Conservation (phyloP, 176 grass and related monocot species). For the Oryza officinalis region DNA sequence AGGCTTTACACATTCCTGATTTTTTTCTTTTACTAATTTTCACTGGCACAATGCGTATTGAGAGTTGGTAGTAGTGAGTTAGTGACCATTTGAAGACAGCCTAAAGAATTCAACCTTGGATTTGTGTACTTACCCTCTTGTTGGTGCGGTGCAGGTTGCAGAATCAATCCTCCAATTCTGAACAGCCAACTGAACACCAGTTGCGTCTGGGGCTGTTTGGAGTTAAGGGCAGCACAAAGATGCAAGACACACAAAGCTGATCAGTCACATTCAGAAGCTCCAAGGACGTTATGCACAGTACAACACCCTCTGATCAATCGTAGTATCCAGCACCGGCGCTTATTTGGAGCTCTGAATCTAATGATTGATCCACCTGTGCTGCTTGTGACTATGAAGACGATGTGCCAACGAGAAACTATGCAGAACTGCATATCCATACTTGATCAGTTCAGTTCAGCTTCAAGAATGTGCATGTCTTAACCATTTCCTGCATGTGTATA, state of each 20-base stretch:
- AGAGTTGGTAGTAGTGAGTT: not conserved
- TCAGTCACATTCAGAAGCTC: not conserved
- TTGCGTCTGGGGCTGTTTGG: not conserved
- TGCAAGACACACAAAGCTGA: not conserved
- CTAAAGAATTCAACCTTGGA: not conserved
- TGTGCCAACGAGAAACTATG: not conserved
- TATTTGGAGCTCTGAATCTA: constrained; percentile 21
- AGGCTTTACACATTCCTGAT: not conserved
- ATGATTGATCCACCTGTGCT: constrained; percentile 34
- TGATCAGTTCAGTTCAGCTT: constrained; percentile 12
- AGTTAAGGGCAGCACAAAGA: not conserved
- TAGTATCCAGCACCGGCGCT: not conserved
- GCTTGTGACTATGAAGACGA: constrained; percentile 8
- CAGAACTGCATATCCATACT: not conserved
- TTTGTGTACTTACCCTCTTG: not conserved
- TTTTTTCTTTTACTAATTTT: not conserved
- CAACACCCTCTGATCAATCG: not conserved
- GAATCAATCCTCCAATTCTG: not conserved
- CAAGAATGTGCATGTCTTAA: not conserved
- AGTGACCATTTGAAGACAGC: not conserved
- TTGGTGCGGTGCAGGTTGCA: not conserved
- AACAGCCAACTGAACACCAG: not conserved
- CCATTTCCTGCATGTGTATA: not conserved
- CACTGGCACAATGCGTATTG: not conserved
- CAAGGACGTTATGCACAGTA: not conserved